phyloP scores from a whole-genome alignment of 495 filamentous ascomycete genomes.

The Ascobolus immersus region DNA sequence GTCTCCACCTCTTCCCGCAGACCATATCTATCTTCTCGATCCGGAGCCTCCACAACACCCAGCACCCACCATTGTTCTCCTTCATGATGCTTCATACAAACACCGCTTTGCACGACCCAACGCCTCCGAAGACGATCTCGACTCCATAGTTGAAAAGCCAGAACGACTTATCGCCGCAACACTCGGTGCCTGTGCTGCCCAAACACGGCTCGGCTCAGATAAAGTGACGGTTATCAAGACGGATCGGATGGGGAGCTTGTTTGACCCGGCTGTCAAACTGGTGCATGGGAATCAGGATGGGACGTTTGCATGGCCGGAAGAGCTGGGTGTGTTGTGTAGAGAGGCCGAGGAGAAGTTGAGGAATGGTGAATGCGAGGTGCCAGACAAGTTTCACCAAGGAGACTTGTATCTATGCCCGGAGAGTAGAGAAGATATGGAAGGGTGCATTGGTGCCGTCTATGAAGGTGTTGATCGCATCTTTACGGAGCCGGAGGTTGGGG shows the following conservation, averaged over 20 bases:
- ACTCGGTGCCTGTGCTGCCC: constrained; percentile 61
- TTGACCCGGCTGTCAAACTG: constrained; percentile 14
- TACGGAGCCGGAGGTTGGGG: neutral
- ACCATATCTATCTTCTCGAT: too few species aligned
- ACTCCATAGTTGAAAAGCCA: constrained; percentile 66
- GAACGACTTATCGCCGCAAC: constrained; percentile 72
- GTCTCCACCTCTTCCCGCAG: too few species aligned
- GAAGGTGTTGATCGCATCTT: constrained; percentile 81
- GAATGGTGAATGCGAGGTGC: constrained; percentile 14
- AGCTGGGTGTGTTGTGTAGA: constrained; percentile 32
- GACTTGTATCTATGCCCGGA: constrained; percentile 32
- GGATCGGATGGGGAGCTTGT: constrained; percentile 9
- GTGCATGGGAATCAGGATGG: constrained; percentile 23
- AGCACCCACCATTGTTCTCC: constrained; percentile 49
- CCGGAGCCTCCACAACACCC: constrained; percentile 9
- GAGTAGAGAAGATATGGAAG: constrained; percentile 66
- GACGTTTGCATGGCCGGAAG: constrained; percentile 21
- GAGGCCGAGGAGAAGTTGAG: constrained; percentile 37
- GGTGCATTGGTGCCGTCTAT: constrained; percentile 67
- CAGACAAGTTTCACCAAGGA: constrained; percentile 11
- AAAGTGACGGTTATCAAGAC: constrained; percentile 11
- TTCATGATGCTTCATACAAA: constrained; percentile 84
- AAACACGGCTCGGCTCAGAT: constrained; percentile 60
- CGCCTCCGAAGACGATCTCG: constrained; percentile 35
- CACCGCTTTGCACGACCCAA: constrained; percentile 71